phyloP scores from a whole-genome alignment of 306 rosid genomes.

The Inga oerstediana region DNA sequence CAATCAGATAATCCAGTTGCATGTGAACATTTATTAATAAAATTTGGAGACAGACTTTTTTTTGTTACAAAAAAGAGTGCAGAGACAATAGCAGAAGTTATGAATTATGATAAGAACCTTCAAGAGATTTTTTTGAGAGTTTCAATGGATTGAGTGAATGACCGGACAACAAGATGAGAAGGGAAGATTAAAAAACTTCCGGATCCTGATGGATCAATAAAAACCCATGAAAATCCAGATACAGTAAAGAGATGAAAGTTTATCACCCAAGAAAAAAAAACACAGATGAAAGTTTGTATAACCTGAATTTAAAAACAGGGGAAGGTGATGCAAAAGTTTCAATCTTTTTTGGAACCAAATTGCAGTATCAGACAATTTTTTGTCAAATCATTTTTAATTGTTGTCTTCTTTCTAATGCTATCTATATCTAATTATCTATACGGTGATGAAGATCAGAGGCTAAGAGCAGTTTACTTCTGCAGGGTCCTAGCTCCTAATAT shows the following conservation, averaged over 20 bases:
- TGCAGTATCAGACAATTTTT: background rate
- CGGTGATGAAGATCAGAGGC: background rate
- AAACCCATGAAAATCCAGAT: background rate
- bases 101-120: background rate
- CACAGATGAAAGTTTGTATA: background rate
- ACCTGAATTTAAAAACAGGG: background rate
- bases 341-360: background rate
- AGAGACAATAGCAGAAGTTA: background rate
- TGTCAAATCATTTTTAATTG: background rate
- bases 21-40: background rate
- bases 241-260: background rate
- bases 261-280: no score
- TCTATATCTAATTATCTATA: background rate
- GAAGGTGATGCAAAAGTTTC: background rate
- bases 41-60: background rate
- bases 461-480: background rate
- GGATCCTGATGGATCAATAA: background rate
- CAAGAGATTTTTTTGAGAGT: background rate
- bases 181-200: background rate
- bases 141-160: background rate
- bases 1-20: background rate
- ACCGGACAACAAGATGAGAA: background rate
- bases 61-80: background rate
- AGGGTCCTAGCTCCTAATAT: background rate
- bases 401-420: background rate